Percentiles rank a stretch among this genome's conserved stretches.
Evolutionary conservation across 352 stramenopile species (phyloP).

Genomic region (Phytophthora crassamura): DNA sequence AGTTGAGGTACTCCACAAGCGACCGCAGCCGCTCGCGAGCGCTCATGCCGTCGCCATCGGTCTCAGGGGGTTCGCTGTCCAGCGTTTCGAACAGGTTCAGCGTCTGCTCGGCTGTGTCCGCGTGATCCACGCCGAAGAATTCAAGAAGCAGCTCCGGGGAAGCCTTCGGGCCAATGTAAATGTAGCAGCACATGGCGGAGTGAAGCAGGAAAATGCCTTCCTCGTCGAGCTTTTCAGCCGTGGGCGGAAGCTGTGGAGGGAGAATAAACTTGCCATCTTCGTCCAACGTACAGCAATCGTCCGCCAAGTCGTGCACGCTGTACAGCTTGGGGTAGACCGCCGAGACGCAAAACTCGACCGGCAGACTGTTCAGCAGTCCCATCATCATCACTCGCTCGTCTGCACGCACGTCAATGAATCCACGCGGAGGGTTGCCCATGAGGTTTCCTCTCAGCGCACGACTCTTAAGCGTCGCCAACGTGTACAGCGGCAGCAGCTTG

Average conservation of each 20-base stretch:
- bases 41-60: constrained; percentile 49
- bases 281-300: constrained; percentile 81
- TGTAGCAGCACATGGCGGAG: constrained; percentile 86
- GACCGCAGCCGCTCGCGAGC: constrained; percentile 71
- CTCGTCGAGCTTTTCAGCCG: constrained; percentile 87
- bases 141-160: constrained; percentile 75
- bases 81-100: constrained; percentile 74
- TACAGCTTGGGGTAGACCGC: constrained; percentile 91
- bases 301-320: constrained; percentile 85
- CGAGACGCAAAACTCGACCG: constrained; percentile 85
- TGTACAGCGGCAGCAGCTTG: constrained; percentile 92
- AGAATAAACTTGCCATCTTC: constrained; percentile 85
- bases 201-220: constrained; percentile 90
- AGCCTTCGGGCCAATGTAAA: constrained; percentile 86
- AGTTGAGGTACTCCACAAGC: constrained; percentile 83
- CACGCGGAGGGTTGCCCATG: constrained; percentile 75
- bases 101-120: constrained; percentile 77
- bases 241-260: constrained; percentile 76
- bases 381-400: constrained; percentile 91
- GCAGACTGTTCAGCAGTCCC: constrained; percentile 77
- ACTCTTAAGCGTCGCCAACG: constrained; percentile 87
- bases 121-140: constrained; percentile 86
- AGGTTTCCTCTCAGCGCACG: constrained; percentile 87
- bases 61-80: constrained; percentile 48
- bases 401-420: constrained; percentile 86